phyloP scores from a whole-genome alignment of 164 flowering plant species.

The Umbilicus rupestris region DNA sequence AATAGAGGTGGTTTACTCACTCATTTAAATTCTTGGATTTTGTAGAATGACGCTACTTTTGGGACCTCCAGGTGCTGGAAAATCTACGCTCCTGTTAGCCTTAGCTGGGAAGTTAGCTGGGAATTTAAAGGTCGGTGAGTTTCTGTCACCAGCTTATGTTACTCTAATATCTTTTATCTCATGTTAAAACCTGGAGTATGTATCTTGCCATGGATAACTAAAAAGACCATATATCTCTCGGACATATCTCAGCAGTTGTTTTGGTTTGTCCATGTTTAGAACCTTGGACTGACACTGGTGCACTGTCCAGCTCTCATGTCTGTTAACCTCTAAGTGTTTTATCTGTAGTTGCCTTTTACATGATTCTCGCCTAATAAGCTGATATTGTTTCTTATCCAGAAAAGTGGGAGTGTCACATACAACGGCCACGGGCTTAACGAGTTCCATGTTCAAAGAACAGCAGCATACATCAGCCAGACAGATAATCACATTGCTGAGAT shows the following conservation, averaged over 20 bases:
- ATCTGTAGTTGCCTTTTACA: neutral
- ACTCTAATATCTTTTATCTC: neutral
- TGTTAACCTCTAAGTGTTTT: neutral
- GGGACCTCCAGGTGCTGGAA: slow-evolving; percentile 91
- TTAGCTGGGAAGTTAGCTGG: slow-evolving; percentile 66
- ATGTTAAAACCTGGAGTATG: no score
- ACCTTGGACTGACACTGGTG: no score
- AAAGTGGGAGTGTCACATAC: slow-evolving; percentile 60
- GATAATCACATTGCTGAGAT: slow-evolving; percentile 81
- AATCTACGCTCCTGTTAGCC: slow-evolving; percentile 65
- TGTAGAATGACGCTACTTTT: slow-evolving; percentile 80
- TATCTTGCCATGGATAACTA: no score
- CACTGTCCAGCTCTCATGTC: no score
- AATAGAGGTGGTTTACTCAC: neutral
- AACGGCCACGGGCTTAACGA: slow-evolving; percentile 55
- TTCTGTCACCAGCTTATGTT: neutral
- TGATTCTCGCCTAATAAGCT: neutral
- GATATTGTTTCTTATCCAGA: slow-evolving; percentile 24
- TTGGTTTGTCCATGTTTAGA: neutral
- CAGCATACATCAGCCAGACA: slow-evolving; percentile 83
- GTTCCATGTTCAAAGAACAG: slow-evolving; percentile 55
- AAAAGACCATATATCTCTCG: no score
- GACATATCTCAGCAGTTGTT: neutral
- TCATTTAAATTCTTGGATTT: neutral
- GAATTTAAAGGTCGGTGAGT: slow-evolving; percentile 42